A percentile compares a stretch with the other conserved stretches of the same genome.
Conservation (phyloP, 108 stramenopile genomes). For the Nannochloropsis oceanica region DNA sequence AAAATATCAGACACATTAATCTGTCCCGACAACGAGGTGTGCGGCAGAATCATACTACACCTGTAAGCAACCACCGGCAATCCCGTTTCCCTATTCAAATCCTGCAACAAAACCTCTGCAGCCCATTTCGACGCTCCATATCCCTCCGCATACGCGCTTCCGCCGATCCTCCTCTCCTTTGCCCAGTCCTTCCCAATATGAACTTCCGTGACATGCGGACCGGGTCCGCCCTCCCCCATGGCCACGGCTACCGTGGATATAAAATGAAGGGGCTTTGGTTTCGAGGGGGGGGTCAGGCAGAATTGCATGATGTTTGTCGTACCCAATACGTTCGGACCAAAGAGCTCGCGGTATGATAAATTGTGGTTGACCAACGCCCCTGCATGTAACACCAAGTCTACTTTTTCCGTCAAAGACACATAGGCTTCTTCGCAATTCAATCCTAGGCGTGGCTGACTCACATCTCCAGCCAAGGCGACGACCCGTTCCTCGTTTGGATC, state of each 20-base stretch:
- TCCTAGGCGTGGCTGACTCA: neutral
- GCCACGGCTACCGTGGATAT: neutral
- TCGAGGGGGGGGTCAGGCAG: neutral
- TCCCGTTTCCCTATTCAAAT: neutral
- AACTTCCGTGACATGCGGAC: neutral
- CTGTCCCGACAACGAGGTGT: neutral
- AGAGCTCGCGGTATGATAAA: neutral
- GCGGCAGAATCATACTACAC: neutral
- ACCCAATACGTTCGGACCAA: neutral
- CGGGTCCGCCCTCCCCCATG: neutral
- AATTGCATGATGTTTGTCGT: neutral
- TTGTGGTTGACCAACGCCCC: neutral
- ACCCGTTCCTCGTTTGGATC: neutral
- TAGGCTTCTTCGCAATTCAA: neutral
- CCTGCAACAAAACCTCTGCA: neutral
- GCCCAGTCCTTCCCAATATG: neutral
- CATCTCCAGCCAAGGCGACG: neutral
- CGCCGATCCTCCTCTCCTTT: neutral
- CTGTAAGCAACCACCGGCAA: neutral
- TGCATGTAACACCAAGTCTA: neutral
- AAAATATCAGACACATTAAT: neutral
- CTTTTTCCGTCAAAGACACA: neutral
- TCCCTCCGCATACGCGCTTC: neutral
- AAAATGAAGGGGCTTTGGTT: neutral
- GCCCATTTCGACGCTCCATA: neutral